Percentiles rank a stretch among this genome's conserved stretches.
phyloP scores from a whole-genome alignment of 169 alveolate genomes.

The Ichthyophthirius multifiliis region DNA sequence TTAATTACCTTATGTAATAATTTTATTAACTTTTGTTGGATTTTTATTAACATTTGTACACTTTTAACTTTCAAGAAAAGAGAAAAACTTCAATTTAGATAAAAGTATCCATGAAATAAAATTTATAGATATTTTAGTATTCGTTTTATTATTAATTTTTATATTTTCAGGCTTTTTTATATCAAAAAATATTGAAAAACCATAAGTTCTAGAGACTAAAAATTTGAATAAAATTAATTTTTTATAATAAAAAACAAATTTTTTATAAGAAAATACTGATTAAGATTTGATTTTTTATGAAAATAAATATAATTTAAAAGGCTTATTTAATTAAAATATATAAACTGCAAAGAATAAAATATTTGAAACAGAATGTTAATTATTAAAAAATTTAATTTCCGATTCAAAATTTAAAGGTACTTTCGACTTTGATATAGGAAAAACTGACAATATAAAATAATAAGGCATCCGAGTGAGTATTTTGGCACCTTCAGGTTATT shows the following conservation, averaged over 20 bases:
- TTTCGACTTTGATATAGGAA: not conserved
- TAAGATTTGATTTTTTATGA: not conserved
- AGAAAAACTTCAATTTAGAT: not conserved
- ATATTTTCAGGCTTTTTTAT: too few relatives aligned
- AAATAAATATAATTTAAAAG: not conserved
- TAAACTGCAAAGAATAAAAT: too few relatives aligned
- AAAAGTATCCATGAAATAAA: too few relatives aligned
- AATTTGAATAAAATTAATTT: not conserved
- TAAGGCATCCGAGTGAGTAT: not conserved
- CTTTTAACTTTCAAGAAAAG: not conserved
- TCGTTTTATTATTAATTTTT: too few relatives aligned
- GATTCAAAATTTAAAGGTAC: not conserved
- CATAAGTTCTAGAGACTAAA: not conserved
- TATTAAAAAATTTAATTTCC: not conserved
- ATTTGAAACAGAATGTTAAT: too few relatives aligned
- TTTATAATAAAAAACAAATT: not conserved
- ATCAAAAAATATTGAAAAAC: too few relatives aligned
- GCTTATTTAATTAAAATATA: not conserved
- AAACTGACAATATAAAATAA: not conserved
- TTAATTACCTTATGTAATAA: not conserved
- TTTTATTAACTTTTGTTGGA: not conserved
- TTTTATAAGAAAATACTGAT: not conserved
- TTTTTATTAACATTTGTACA: not conserved
- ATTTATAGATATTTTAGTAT: too few relatives aligned
- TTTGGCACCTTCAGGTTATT: not conserved